These are phyloP conservation scores for Phytopythium oedochilum DNA, from an alignment of 352 stramenopile genomes.

Conservation along the genomic window DNA sequence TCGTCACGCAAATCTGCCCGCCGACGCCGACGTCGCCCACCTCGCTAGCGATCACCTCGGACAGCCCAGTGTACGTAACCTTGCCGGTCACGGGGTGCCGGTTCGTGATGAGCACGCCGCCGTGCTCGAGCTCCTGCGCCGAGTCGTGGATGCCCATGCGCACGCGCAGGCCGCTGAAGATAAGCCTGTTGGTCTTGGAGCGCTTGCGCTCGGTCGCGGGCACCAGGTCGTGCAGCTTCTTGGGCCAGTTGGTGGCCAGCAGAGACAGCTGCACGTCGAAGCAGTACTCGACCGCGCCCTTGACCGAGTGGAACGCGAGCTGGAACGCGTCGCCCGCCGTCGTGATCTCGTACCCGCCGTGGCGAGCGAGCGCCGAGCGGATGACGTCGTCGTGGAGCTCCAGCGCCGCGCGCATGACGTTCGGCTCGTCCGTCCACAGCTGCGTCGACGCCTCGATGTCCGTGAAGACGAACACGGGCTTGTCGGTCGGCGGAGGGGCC, in stretches of 20 bases:
- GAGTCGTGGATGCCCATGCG: constrained; percentile 60
- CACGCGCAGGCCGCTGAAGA: constrained; percentile 49
- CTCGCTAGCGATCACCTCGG: constrained; percentile 53
- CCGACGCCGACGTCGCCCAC: constrained; percentile 39
- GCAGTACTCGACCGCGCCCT: constrained; percentile 56
- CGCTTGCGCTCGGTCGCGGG: constrained; percentile 25
- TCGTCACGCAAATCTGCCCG: constrained; percentile 47
- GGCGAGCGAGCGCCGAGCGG: constrained; percentile 24
- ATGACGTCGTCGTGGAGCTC: constrained; percentile 55
- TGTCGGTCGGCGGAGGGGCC: constrained; percentile 16
- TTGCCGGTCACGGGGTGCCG: constrained; percentile 45
- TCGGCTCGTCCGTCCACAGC: constrained; percentile 32
- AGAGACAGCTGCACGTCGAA: constrained; percentile 44
- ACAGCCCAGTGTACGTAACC: constrained; percentile 48
- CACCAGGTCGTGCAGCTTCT: constrained; percentile 35
- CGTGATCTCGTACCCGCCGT: constrained; percentile 55
- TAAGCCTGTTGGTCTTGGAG: constrained; percentile 30
- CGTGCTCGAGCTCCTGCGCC: constrained; percentile 13
- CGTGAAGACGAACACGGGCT: constrained; percentile 65
- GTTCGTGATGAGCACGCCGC: constrained; percentile 41
- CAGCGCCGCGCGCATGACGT: constrained; percentile 40
- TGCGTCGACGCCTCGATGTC: constrained; percentile 58
- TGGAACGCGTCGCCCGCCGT: constrained; percentile 56
- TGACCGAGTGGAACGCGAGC: constrained; percentile 48
- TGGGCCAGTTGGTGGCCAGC: constrained; percentile 31